Evolutionary conservation across 371 early-diverging fungal genomes (phyloP), one percentile per base, ranked within the genome.

Genomic region (Smittium culicis): DNA sequence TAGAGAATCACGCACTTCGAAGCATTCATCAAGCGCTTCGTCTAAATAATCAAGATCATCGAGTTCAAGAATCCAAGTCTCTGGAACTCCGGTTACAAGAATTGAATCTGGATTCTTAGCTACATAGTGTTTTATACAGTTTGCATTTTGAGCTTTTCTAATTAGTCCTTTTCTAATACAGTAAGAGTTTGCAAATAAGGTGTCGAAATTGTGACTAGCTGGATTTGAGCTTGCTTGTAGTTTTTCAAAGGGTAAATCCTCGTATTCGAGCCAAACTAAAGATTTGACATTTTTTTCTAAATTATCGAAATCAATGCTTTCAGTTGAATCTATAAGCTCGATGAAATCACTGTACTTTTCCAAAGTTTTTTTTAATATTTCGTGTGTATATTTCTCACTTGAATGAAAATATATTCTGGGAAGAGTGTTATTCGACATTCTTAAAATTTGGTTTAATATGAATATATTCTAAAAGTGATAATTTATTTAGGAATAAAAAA

Each of bases 21-120:
- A 87, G 28, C 81, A 82, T 64, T 87, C 88, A 69, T 84, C 83
- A 71, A 87, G 74, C 8, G 85, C 85, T 70, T 87, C 88, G 31
- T 87, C 88, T 61, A 86, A 68, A 65, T 87, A 87, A 61, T 87
- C 86, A 0, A 81, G 73, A 67, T 85, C 86, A 71, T 85, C 86
- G n/a, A 87, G 69, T 67, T 87, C 86, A 63, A 87, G 81, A 32
- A 79, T 67, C 84, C 84, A 87, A 0, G 88, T 87, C 31, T 83
- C 83, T 0, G 88, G 88, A 5, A 86, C 81, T 0, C 82, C 80
- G 0, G 67, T 64, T 45, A 69, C 68, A 20, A 87, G 71, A 0
- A 85, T 74, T 45, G 82, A 82, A 16, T 77, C 64, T 0, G 83
- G 86, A 57, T 83, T 61, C 67, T 87, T 87, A 57, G 77, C 67